These are phyloP conservation scores for Hypoxylon rickii DNA, from an alignment of 495 filamentous ascomycete genomes.

Conservation along the genomic window DNA sequence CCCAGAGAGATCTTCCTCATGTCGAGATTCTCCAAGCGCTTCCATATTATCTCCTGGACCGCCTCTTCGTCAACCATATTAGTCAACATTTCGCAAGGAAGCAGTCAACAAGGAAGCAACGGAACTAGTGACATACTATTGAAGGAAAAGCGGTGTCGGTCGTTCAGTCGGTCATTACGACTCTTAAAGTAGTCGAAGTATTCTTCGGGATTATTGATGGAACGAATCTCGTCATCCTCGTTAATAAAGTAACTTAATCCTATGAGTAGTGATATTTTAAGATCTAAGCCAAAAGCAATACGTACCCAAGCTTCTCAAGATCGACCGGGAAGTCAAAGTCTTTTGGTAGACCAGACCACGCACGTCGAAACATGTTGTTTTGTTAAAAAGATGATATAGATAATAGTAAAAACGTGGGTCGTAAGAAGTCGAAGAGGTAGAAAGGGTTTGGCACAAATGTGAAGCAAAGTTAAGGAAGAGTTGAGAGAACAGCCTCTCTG, in stretches of 20 bases:
- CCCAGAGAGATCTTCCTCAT: slow-evolving; percentile 59
- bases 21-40: slow-evolving; percentile 63
- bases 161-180: slow-evolving; percentile 72
- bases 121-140: slow-evolving; percentile 55
- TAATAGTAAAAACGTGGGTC: background rate
- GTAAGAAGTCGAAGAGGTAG: too few species aligned
- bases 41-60: slow-evolving; percentile 60
- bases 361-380: slow-evolving; percentile 68
- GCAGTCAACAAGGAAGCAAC: background rate
- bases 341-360: slow-evolving; percentile 64
- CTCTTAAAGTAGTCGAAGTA: slow-evolving; percentile 75
- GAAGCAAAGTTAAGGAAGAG: too few species aligned
- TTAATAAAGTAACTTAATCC: slow-evolving; percentile 69
- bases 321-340: slow-evolving; percentile 69
- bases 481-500: too few species aligned
- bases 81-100: background rate
- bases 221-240: slow-evolving; percentile 70
- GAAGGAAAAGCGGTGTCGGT: slow-evolving; percentile 69
- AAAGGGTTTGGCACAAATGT: too few species aligned
- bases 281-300: background rate
- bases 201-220: slow-evolving; percentile 63
- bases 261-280: slow-evolving; percentile 24
- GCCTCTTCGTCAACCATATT: slow-evolving; percentile 53
- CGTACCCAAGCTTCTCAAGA: slow-evolving; percentile 72
- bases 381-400: background rate